phyloP scores from a whole-genome alignment of 306 rosid genomes.

The Lablab purpureus region DNA sequence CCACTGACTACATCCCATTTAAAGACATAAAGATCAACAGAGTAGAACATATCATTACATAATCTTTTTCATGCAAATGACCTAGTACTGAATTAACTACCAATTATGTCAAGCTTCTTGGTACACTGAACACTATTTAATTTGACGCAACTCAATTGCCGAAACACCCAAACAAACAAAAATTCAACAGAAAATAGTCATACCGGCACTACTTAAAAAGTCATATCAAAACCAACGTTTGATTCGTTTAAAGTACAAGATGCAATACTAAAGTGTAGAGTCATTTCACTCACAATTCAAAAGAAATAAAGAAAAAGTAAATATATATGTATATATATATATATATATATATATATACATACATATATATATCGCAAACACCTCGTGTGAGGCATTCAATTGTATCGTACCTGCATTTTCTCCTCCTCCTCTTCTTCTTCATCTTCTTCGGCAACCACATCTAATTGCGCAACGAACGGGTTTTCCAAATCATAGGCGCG shows the following conservation, averaged over 20 bases:
- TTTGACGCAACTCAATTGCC: background rate
- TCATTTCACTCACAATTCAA: background rate
- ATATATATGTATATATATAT: no score
- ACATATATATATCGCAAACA: conserved; percentile 35
- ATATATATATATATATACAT: no score
- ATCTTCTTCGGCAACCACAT: conserved; percentile 32
- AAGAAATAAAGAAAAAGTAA: background rate
- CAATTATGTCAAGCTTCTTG: background rate
- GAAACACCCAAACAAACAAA: no score
- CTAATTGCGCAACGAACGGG: conserved; percentile 45
- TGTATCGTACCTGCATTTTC: conserved; percentile 48
- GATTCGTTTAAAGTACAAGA: no score
- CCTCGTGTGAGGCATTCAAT: background rate
- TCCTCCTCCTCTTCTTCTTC: conserved; percentile 28
- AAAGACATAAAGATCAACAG: no score
- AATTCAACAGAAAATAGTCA: background rate
- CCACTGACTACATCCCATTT: no score
- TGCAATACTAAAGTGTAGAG: background rate
- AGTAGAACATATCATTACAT: no score
- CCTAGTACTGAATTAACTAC: background rate
- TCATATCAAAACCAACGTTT: background rate
- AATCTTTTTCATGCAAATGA: background rate
- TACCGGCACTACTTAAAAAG: background rate
- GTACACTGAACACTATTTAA: background rate
- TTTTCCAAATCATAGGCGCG: conserved; percentile 64